These are phyloP conservation scores for Phytophthora pini DNA, from an alignment of 352 stramenopile genomes.

Conservation along the genomic window DNA sequence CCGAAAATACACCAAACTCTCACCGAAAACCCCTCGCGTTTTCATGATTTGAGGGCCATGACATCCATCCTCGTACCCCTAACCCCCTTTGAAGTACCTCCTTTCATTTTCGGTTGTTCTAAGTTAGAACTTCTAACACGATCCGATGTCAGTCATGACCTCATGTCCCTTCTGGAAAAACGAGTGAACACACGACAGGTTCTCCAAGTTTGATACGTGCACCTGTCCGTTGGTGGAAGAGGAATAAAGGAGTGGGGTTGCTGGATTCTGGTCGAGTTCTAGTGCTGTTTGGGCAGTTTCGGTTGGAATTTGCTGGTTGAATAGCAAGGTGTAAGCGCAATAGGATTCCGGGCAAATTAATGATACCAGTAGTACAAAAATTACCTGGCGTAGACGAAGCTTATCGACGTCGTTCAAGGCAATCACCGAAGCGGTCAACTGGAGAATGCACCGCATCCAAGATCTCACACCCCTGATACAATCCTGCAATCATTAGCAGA, in stretches of 20 bases:
- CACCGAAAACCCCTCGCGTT: too few species aligned
- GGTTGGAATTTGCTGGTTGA: constrained; percentile 56
- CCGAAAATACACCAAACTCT: too few species aligned
- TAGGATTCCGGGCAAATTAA: neutral
- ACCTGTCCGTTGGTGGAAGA: constrained; percentile 47
- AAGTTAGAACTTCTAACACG: too few species aligned
- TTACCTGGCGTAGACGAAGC: constrained; percentile 55
- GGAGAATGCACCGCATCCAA: constrained; percentile 56
- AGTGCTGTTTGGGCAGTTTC: constrained; percentile 46
- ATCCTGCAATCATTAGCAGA: neutral
- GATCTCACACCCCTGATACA: constrained; percentile 27
- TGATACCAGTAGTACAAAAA: neutral
- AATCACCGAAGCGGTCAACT: constrained; percentile 52
- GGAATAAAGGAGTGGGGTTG: constrained; percentile 42
- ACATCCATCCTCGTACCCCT: too few species aligned
- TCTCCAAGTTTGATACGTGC: constrained; percentile 50
- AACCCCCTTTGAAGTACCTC: too few species aligned
- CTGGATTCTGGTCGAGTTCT: constrained; percentile 13
- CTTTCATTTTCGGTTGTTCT: too few species aligned
- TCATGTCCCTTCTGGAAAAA: constrained; percentile 47
- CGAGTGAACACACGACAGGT: constrained; percentile 36
- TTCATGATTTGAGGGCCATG: too few species aligned
- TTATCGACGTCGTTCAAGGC: constrained; percentile 60
- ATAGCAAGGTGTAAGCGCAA: constrained; percentile 4
- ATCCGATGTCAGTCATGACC: constrained; percentile 45